A percentile compares a stretch with the other conserved stretches of the same genome.
Conservation (phyloP, 2,329 filamentous ascomycete genomes). For the Clarireedia hainanense region DNA sequence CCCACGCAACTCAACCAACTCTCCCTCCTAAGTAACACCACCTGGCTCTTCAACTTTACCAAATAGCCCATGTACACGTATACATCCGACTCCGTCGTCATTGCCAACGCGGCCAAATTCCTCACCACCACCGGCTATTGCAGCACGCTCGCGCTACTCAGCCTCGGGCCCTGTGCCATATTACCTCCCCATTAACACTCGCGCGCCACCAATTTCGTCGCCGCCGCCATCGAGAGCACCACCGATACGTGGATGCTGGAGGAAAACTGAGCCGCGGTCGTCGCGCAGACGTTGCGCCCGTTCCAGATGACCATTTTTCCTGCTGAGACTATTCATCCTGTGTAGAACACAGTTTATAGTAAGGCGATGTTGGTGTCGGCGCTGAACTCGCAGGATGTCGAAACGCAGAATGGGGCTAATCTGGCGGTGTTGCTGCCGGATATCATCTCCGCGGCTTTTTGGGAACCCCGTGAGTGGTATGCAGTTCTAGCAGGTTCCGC, state of each 20-base stretch:
- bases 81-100: conserved; percentile 40
- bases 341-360: conserved; percentile 43
- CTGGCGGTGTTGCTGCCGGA: conserved; percentile 35
- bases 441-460: conserved; percentile 36
- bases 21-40: conserved; percentile 34
- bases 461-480: conserved; percentile 25
- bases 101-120: conserved; percentile 44
- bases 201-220: conserved; percentile 42
- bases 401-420: conserved; percentile 41
- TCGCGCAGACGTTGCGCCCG: conserved; percentile 34
- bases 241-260: conserved; percentile 44
- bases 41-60: conserved; percentile 43
- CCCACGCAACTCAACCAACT: conserved; percentile 39
- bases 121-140: conserved; percentile 39
- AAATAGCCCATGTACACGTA: conserved; percentile 35
- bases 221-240: conserved; percentile 36
- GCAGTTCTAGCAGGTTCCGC: conserved; percentile 24
- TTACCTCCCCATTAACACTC: conserved; percentile 43
- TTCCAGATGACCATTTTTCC: conserved; percentile 43
- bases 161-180: conserved; percentile 44
- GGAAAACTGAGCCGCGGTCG: conserved; percentile 40
- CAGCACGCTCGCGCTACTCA: conserved; percentile 39
- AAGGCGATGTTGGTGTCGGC: conserved; percentile 42
- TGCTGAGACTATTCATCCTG: conserved; percentile 38
- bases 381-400: conserved; percentile 40